phyloP scores from a whole-genome alignment of 768 basidiomycete species.

The Coprinellus micaceus region DNA sequence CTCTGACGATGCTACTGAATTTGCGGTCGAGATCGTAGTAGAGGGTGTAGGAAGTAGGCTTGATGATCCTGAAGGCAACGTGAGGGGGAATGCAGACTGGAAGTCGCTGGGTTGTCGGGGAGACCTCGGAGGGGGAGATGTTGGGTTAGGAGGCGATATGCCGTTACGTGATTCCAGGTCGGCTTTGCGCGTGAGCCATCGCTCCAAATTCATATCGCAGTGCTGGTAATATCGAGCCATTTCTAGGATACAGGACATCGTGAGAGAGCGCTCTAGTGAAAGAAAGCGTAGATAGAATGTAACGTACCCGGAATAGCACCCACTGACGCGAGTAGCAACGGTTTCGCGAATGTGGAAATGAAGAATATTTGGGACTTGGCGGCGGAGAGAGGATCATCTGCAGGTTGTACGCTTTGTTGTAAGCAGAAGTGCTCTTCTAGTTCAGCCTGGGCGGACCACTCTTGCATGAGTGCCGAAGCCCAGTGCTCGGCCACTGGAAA shows the following conservation, averaged over 20 bases:
- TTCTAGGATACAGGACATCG: constrained; percentile 36
- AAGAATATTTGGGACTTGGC: constrained; percentile 87
- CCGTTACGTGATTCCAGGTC: constrained; percentile 29
- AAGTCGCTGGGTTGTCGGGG: constrained; percentile 49
- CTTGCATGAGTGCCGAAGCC: constrained; percentile 83
- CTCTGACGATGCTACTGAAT: constrained; percentile 4
- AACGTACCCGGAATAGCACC: constrained; percentile 69
- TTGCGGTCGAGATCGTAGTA: constrained; percentile 5
- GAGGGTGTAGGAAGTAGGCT: constrained; percentile 11
- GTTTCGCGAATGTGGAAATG: constrained; percentile 76
- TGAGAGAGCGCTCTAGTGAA: background rate
- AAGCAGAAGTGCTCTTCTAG: constrained; percentile 79
- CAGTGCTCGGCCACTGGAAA: constrained; percentile 89
- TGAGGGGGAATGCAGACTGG: constrained; percentile 32
- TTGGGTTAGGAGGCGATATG: constrained; percentile 38
- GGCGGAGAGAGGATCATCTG: constrained; percentile 51
- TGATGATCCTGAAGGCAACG: constrained; percentile 21
- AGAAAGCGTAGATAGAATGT: background rate
- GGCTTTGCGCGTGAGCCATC: constrained; percentile 59
- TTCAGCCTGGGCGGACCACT: constrained; percentile 89
- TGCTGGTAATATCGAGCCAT: constrained; percentile 64
- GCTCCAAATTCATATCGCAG: constrained; percentile 63
- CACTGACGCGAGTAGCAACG: constrained; percentile 74
- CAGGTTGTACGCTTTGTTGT: constrained; percentile 52
- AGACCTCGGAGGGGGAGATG: constrained; percentile 42